phyloP scores from a whole-genome alignment of 441 rosid species.

The Pelargonium citronellum region DNA sequence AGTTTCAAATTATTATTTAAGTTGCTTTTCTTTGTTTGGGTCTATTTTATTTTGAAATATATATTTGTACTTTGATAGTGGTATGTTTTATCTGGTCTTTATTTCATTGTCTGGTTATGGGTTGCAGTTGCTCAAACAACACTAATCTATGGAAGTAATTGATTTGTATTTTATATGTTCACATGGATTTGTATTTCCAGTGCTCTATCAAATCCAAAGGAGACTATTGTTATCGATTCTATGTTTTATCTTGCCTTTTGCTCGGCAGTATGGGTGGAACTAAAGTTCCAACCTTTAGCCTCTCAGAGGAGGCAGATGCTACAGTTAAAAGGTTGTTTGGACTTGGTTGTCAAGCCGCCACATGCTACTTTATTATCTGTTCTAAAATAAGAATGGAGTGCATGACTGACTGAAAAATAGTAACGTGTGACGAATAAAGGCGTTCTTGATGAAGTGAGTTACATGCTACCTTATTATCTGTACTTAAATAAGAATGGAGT shows the following conservation, averaged over 20 bases:
- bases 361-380: slow-evolving; percentile 2
- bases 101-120: not conserved
- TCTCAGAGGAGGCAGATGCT: not conserved
- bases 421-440: too few relatives aligned
- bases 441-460: not conserved
- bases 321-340: not conserved
- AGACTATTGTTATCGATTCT: not conserved
- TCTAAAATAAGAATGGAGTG: not conserved
- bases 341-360: not conserved
- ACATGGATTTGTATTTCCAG: not conserved
- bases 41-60: not conserved
- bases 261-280: not conserved
- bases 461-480: not conserved
- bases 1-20: not conserved
- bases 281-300: not conserved
- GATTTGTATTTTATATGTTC: not conserved
- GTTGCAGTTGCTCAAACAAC: slow-evolving; percentile 3
- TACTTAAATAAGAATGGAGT: not conserved
- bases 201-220: not conserved
- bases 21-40: slow-evolving; percentile 9
- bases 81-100: not conserved
- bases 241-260: not conserved
- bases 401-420: not conserved
- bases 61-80: not conserved
- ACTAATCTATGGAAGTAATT: not conserved